Conservation (phyloP, 805 yeast species). For the Grigorovia transvaalensis region DNA sequence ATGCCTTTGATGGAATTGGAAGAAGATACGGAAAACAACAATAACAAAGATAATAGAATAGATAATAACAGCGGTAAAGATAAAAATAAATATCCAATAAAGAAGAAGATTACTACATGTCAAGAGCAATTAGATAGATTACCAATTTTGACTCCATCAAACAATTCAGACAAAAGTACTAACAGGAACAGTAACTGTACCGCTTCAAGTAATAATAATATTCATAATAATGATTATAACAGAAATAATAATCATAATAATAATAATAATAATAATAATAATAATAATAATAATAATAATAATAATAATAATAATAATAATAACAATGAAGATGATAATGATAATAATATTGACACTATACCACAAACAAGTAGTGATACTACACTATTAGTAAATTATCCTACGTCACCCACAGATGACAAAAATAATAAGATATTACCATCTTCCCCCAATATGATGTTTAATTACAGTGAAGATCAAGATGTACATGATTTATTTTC, state of each 20-base stretch:
- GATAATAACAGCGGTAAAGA: background rate
- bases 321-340: background rate
- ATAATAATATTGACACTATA: background rate
- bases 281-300: background rate
- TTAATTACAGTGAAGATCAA: constrained; percentile 11
- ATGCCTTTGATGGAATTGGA: constrained; percentile 28
- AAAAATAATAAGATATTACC: constrained; percentile 24
- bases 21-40: constrained; percentile 6
- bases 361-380: constrained; percentile 4
- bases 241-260: background rate
- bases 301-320: background rate
- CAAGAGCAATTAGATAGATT: constrained; percentile 24
- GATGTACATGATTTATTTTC: constrained; percentile 19
- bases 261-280: background rate
- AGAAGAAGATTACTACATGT: constrained; percentile 10
- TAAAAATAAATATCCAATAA: background rate
- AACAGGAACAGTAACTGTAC: background rate
- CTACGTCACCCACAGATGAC: constrained; percentile 6
- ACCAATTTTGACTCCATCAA: constrained; percentile 13
- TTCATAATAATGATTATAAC: background rate
- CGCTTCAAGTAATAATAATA: background rate
- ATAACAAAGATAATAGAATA: background rate
- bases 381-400: constrained; percentile 7
- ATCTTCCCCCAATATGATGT: constrained; percentile 26
- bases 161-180: background rate